These are phyloP conservation scores for Pyracantha coccinea DNA, from an alignment of 331 rosid species.

Conservation along the genomic window DNA sequence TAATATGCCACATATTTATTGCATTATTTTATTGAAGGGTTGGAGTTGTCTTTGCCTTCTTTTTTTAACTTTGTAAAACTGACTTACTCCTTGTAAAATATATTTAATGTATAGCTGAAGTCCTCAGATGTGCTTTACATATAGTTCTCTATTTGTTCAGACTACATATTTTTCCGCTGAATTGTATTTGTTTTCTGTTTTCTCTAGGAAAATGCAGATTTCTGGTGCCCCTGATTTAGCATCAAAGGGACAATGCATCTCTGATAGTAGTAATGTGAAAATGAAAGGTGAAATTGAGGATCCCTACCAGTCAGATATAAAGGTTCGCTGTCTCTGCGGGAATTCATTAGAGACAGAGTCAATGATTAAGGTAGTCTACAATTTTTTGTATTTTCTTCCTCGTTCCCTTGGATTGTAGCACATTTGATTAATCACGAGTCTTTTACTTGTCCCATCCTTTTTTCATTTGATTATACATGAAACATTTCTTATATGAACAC, in stretches of 20 bases:
- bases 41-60: neutral
- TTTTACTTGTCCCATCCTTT: neutral
- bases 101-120: neutral
- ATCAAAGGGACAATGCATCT: slow-evolving; percentile 71
- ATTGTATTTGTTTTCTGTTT: slow-evolving; percentile 11
- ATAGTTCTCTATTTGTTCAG: neutral
- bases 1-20: slow-evolving; percentile 1
- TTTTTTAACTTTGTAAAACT: neutral
- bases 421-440: neutral
- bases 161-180: neutral
- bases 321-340: slow-evolving; percentile 90
- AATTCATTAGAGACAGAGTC: slow-evolving; percentile 60
- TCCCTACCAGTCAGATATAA: slow-evolving; percentile 43
- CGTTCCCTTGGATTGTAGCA: neutral
- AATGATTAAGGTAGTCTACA: slow-evolving; percentile 54
- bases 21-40: neutral
- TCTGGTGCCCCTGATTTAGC: slow-evolving; percentile 79
- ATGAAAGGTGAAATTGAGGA: slow-evolving; percentile 68
- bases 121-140: neutral
- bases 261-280: slow-evolving; percentile 72
- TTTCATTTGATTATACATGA: neutral
- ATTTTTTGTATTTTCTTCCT: neutral
- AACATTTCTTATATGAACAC: neutral
- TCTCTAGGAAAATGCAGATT: slow-evolving; percentile 73
- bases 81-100: too few species aligned